Percentiles rank a stretch among this genome's conserved stretches.
Evolutionary conservation across 1,139 yeast species (phyloP).

Genomic region (Taiozyma sp.): DNA sequence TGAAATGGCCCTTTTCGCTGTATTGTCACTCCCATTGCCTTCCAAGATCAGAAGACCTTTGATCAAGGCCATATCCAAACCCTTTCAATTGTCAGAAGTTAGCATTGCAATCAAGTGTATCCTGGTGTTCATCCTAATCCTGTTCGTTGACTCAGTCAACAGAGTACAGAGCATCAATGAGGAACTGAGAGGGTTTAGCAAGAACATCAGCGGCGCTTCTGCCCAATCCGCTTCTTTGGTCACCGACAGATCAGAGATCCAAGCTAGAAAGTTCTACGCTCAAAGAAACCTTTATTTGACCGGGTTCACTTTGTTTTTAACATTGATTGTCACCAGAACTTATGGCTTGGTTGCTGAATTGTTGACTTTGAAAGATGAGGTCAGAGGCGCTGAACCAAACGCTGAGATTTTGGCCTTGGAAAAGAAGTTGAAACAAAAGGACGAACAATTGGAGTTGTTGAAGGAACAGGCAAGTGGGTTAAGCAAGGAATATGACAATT

Average conservation of each 20-base stretch:
- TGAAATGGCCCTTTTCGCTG: conserved; percentile 78
- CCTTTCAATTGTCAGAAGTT: conserved; percentile 66
- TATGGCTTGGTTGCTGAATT: conserved; percentile 76
- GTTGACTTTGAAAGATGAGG: conserved; percentile 52
- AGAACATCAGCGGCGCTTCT: conserved; percentile 10
- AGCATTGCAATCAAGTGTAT: conserved; percentile 78
- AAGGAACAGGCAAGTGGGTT: conserved; percentile 69
- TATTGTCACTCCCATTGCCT: conserved; percentile 85
- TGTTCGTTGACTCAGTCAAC: conserved; percentile 86
- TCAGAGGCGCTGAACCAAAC: conserved; percentile 24
- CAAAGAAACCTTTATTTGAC: conserved; percentile 96
- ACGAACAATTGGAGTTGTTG: conserved; percentile 56
- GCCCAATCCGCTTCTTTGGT: conserved; percentile 17
- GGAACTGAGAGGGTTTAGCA: conserved; percentile 39
- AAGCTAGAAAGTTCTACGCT: conserved; percentile 88
- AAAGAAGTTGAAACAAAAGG: conserved; percentile 51
- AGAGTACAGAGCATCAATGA: conserved; percentile 67
- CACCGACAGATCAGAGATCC: conserved; percentile 67
- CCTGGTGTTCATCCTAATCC: conserved; percentile 74
- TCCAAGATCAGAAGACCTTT: conserved; percentile 64
- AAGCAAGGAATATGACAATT: conserved; percentile 54
- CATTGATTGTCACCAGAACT: conserved; percentile 83
- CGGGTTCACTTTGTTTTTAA: conserved; percentile 89
- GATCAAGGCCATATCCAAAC: conserved; percentile 56
- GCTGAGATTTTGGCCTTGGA: conserved; percentile 43